Percentiles rank a stretch among this genome's conserved stretches.
phyloP scores from a whole-genome alignment of 805 yeast species.

The Grigorovia transvaalensis region DNA sequence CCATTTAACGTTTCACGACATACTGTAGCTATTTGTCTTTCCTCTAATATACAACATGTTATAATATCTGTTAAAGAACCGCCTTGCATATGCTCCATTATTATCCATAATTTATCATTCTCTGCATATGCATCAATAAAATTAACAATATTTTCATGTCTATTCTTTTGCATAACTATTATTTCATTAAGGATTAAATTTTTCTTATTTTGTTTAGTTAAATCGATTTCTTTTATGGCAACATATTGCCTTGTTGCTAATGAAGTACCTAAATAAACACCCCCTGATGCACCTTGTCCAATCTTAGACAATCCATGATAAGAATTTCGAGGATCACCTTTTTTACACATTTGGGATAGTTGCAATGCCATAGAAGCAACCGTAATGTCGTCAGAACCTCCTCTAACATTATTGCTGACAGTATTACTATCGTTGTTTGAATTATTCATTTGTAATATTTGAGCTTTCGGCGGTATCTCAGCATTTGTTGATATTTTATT shows the following conservation, averaged over 20 bases:
- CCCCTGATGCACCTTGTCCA: conserved; percentile 98
- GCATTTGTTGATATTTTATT: background rate
- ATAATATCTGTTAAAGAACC: conserved; percentile 94
- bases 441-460: too few relatives aligned
- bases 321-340: conserved; percentile 69
- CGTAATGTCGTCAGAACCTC: background rate
- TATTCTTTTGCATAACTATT: conserved; percentile 85
- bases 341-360: conserved; percentile 66
- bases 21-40: conserved; percentile 91
- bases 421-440: background rate
- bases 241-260: conserved; percentile 47
- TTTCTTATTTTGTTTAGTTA: conserved; percentile 90
- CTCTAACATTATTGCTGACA: background rate
- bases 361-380: conserved; percentile 10
- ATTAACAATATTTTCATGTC: conserved; percentile 87
- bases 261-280: conserved; percentile 83
- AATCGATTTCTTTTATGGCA: conserved; percentile 93
- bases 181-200: conserved; percentile 92
- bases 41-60: conserved; percentile 79
- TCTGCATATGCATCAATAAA: conserved; percentile 76
- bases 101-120: conserved; percentile 83
- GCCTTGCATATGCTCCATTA: conserved; percentile 99
- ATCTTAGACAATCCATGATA: conserved; percentile 68
- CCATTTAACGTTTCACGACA: conserved; percentile 87
- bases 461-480: background rate